Base-by-base conservation (phyloP, 441 rosid species). In the Pelargonium australe region DNA sequence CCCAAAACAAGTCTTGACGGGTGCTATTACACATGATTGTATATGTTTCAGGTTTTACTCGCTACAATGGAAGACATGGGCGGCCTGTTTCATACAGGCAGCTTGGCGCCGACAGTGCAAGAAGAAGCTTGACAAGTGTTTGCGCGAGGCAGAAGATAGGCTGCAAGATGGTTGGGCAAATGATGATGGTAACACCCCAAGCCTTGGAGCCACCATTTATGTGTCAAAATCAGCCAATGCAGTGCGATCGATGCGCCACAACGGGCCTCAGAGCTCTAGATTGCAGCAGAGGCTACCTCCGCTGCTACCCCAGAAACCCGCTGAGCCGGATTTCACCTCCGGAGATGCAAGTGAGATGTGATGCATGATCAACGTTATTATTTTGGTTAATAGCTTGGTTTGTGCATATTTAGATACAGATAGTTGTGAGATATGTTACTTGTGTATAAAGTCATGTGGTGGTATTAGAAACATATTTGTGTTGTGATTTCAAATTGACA, bases 51-150 rank as follows among this genome's bases (percentile, higher is more conserved):
- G 95, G 75, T 85, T 84, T 77, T 88, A 84, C 83, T 92, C 95
- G 0, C 90, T 82, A 73, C 93, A 92, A 62, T 88, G 96, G 97
- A 85, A 88, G 80, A 84, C 90, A 0, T 92, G 97, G 97, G 97
- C 96, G 0, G 97, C 96, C 37, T 89, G 93, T 70, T 89, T 85
- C 70, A 86, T 90, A 73, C 96, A 88, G 82, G 90, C 95, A 11
- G 91, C 91, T 2, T 92, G 96, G 96, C 88, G 90, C 16, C 84
- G 90, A 10, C 81, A 85, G 67, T 63, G 68, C 17, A 85, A 79
- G 78, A 92, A 82, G 95, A 92, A 87, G 75, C 82, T 76, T 0
- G 93, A 88, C 64, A 91, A 92, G 70, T 65, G 88, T 17, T 85
- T 88, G 41, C 75, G 69, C 37, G 85, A 82, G 70, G 90, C 88